Base-by-base conservation (phyloP, 805 yeast species). In the Pichia membranifaciens region DNA sequence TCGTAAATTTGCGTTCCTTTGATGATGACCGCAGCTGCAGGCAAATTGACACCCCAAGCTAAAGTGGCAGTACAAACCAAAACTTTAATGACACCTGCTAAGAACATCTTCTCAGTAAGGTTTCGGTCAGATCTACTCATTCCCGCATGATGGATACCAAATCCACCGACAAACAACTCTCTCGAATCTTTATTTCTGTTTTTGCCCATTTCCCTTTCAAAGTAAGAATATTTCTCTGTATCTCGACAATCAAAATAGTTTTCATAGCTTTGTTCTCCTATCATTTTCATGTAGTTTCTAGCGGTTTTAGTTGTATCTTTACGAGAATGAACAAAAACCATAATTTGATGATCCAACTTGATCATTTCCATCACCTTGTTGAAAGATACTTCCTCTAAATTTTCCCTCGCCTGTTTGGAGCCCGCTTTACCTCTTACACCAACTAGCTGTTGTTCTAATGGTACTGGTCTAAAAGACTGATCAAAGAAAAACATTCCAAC, bases 31-130 rank as follows among this genome's bases (percentile, higher is more conserved):
- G 89, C 96, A 1, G 96, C 97, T 6, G 99, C 99, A 2, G 99
- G 99, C 50, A 93, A 71, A 61, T 93, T 93, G 17, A 93, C 98
- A 76, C 99, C 99, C 99, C 99, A 93, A 0, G 99, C 99, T 49
- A 93, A 76, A 0, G 99, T 93, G 0, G 99, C 96, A 2, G 99
- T 93, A 74, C 96, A 89, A 58, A 95, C 85, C 16, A 93, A 69
- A 0, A 93, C 98, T 50, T 83, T 86, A 52, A 93, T 84, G 0
- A 89, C 85, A 37, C 99, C 98, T 28, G 73, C 70, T 28, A 82
- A 72, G 61, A 93, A 93, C 84, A 91, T 77, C 59, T 82, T 83
- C 58, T 95, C 99, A 0, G 95, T 84, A 44, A 89, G 61, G 58
- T 89, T 90, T 59, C 99, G 77, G 59, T 93, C 99, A 0, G 89